phyloP scores from a whole-genome alignment of 2,329 filamentous ascomycete genomes.

The Sarocladium strictum region DNA sequence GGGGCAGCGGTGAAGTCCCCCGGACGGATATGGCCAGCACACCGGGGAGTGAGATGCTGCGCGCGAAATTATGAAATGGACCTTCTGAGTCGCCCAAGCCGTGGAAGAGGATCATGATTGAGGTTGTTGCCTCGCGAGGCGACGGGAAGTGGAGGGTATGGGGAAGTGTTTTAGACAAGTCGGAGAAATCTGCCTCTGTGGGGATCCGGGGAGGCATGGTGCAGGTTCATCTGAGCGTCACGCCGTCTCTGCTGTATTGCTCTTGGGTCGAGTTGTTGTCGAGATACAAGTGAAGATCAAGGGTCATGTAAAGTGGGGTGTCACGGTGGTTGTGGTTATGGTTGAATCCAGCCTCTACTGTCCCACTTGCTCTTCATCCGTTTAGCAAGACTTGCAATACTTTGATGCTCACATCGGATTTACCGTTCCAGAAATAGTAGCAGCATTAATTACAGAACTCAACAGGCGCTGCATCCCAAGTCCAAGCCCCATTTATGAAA shows the following conservation, averaged over 20 bases:
- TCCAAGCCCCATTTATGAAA: too few relatives aligned
- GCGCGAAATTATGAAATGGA: constrained; percentile 64
- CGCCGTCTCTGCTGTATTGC: not conserved
- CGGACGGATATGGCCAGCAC: constrained; percentile 70
- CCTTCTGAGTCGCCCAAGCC: constrained; percentile 72
- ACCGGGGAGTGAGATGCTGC: constrained; percentile 66
- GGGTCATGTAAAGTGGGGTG: not conserved
- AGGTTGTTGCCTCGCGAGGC: constrained; percentile 57
- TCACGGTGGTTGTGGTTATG: not conserved
- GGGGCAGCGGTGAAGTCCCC: constrained; percentile 63
- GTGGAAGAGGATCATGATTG: constrained; percentile 77
- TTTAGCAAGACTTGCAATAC: too few relatives aligned
- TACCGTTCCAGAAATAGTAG: too few relatives aligned
- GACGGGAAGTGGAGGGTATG: constrained; percentile 43
- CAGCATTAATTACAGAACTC: too few relatives aligned
- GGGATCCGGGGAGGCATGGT: constrained; percentile 47
- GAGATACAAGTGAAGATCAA: not conserved
- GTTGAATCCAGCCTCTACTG: too few relatives aligned
- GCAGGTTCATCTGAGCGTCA: too few relatives aligned
- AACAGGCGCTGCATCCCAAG: too few relatives aligned
- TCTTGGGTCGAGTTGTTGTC: not conserved
- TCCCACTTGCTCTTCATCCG: too few relatives aligned
- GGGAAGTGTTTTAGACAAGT: constrained; percentile 34
- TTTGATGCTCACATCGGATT: too few relatives aligned
- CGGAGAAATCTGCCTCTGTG: constrained; percentile 41